A percentile compares a stretch with the other conserved stretches of the same genome.
Conservation (phyloP, 345 rosid species). For the Hypericum perforatum region DNA sequence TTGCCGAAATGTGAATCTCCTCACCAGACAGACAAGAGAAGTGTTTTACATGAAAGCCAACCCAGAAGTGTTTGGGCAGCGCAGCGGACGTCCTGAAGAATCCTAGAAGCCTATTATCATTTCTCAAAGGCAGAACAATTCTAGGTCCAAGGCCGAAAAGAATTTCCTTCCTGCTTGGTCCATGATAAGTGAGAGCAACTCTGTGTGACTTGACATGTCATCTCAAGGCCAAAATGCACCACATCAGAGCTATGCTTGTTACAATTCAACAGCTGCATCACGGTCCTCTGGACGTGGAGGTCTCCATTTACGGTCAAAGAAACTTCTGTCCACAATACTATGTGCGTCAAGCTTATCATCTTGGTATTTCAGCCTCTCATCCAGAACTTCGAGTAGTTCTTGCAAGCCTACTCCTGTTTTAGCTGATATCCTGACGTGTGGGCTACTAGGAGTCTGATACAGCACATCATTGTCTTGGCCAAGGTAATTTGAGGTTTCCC, state of each 20-base stretch:
- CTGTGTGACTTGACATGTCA: no score
- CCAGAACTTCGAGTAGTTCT: slow-evolving; percentile 53
- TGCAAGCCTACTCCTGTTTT: slow-evolving; percentile 62
- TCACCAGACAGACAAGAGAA: no score
- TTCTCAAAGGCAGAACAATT: no score
- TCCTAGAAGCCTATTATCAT: no score
- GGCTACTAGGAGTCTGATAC: slow-evolving; percentile 22
- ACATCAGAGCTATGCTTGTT: not conserved
- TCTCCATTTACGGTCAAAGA: slow-evolving; percentile 55
- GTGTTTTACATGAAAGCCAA: no score
- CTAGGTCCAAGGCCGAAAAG: no score
- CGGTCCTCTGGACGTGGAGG: slow-evolving; percentile 39
- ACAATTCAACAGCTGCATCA: slow-evolving; percentile 5
- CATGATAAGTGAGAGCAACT: no score
- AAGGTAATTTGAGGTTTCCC: slow-evolving; percentile 7
- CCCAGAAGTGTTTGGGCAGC: no score
- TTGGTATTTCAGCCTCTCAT: slow-evolving; percentile 37
- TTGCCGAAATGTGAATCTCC: no score
- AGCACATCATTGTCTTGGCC: slow-evolving; percentile 11
- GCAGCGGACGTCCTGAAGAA: no score
- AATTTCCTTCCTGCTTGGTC: no score
- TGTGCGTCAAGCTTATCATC: slow-evolving; percentile 29
- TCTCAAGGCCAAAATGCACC: no score
- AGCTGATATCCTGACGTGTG: slow-evolving; percentile 66
- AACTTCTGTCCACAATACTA: slow-evolving; percentile 28